Base-by-base conservation (phyloP, 2,329 filamentous ascomycete genomes). In the Penicillium sp. region DNA sequence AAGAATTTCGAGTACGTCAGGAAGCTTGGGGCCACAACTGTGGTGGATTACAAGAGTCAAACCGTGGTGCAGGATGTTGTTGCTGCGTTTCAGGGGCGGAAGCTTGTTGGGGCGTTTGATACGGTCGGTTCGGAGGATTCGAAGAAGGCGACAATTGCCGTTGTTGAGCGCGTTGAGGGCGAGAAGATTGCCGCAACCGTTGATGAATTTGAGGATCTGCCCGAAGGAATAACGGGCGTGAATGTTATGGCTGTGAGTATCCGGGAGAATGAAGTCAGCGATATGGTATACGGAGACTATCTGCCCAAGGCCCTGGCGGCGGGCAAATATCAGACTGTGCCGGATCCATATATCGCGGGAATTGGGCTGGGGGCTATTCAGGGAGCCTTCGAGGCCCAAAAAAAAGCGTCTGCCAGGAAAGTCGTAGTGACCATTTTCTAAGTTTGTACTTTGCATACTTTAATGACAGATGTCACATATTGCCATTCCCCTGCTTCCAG, bases 301-400 rank as follows among this genome's bases (percentile, higher is more conserved):
- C 56, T 79, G 50, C 69, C 73, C 0, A 51, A 63, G 17, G 79
- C 78, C 1, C 58, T 81, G 59, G 74, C 70, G 35, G 62, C 71
- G n/a, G 74, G 74, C 1, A 69, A 68, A 59, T 71, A 75, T 61
- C 63, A 69, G 60, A 64, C 69, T 52, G 69, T 73, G 21, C 75
- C 71, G 0, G 60, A 68, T 6, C 58, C 71, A 3, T 9, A 61
- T n/a, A 47, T 71, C 21, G 57, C 68, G 17, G 66, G 65, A 4
- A 61, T 66, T 50, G 69, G 71, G 2, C 55, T 74, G 13, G 64
- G 70, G 30, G 41, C 49, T 21, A 63, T 70, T 21, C 68, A 74
- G 47, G 56, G 62, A 23, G 71, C 63, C 1, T 56, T 67, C 21
- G 67, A 68, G 21, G 7, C 64, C 0, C 48, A 62, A 49, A 66